Evolutionary conservation across 345 rosid genomes (phyloP).

Genomic region (Dimocarpus longan): DNA sequence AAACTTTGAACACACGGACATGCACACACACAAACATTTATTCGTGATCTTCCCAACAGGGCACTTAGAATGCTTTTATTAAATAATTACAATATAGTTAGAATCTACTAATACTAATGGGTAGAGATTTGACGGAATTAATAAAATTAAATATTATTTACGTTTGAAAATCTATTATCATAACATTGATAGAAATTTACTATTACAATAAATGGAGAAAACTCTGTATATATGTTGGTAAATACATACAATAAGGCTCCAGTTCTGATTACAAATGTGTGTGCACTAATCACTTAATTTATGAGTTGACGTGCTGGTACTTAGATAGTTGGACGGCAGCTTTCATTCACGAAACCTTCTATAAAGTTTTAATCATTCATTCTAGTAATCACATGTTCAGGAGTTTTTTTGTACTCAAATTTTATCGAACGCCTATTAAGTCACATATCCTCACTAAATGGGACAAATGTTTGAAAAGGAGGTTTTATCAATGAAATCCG

Average conservation of each 20-base stretch:
- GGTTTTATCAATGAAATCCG: background rate
- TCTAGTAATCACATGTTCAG: background rate
- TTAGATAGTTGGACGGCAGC: background rate
- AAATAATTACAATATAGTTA: too few relatives aligned
- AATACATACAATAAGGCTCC: too few relatives aligned
- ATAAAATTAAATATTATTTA: too few relatives aligned
- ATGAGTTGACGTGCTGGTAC: too few relatives aligned
- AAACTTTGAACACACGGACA: background rate
- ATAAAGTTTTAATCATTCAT: background rate
- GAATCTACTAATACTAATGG: too few relatives aligned
- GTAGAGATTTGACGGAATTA: too few relatives aligned
- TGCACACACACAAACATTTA: background rate
- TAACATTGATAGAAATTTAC: too few relatives aligned
- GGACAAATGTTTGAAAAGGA: background rate
- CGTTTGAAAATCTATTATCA: too few relatives aligned
- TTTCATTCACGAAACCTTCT: background rate
- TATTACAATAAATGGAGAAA: too few relatives aligned
- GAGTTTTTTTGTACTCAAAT: background rate
- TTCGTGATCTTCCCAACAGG: background rate
- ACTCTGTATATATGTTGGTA: too few relatives aligned
- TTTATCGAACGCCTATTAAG: background rate
- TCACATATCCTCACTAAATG: background rate
- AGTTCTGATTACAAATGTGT: too few relatives aligned
- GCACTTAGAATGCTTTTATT: background rate
- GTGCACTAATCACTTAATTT: too few relatives aligned